Conservation (phyloP, 2,329 filamentous ascomycete species). For the Paraphoma sp. region DNA sequence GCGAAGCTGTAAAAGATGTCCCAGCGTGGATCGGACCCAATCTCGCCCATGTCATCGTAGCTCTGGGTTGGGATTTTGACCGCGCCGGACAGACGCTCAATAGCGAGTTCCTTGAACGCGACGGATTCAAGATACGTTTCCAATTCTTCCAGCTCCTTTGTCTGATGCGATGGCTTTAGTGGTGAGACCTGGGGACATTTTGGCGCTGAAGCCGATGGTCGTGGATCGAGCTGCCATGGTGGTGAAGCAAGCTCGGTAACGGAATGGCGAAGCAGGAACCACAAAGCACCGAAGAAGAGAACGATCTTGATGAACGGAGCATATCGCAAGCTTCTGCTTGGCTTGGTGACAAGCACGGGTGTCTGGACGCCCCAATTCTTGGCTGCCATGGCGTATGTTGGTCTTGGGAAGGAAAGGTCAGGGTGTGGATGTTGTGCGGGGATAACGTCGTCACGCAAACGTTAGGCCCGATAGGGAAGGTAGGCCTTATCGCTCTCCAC, state of each 20-base stretch:
- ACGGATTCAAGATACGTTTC: slow-evolving; percentile 35
- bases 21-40: slow-evolving; percentile 66
- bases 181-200: slow-evolving; percentile 40
- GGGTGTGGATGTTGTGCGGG: slow-evolving; percentile 2
- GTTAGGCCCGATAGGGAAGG: slow-evolving; percentile 14
- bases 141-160: slow-evolving; percentile 36
- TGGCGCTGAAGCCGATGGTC: slow-evolving; percentile 7
- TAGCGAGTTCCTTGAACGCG: slow-evolving; percentile 37
- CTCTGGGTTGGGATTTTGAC: slow-evolving; percentile 63
- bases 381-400: slow-evolving; percentile 12
- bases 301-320: slow-evolving; percentile 8
- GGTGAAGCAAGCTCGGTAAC: slow-evolving; percentile 10
- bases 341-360: not conserved
- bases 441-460: slow-evolving; percentile 4
- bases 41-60: slow-evolving; percentile 61
- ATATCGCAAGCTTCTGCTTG: slow-evolving; percentile 5
- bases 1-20: slow-evolving; percentile 64
- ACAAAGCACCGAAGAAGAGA: slow-evolving; percentile 11
- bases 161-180: slow-evolving; percentile 27
- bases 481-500: not conserved
- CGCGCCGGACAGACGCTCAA: slow-evolving; percentile 52
- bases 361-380: slow-evolving; percentile 16
- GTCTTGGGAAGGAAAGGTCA: slow-evolving; percentile 4
- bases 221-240: slow-evolving; percentile 18
- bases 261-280: slow-evolving; percentile 19